Base-by-base conservation (phyloP, 2,329 filamentous ascomycete species). In the Fonsecaea nubica region DNA sequence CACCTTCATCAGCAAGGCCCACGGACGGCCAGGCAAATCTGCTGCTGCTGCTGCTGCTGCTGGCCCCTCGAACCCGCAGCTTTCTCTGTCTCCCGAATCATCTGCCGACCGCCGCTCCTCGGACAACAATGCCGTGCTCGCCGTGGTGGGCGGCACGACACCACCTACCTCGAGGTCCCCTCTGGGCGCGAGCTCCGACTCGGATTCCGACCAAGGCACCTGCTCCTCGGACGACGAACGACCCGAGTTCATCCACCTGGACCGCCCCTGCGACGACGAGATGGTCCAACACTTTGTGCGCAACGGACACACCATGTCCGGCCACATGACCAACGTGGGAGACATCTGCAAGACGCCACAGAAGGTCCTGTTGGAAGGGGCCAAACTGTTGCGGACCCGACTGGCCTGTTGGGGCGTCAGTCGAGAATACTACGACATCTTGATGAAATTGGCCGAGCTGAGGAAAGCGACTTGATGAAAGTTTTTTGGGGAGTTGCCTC, bases 201-300 rank as follows among this genome's bases (percentile, higher is more conserved):
- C 60, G 13, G 69, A 69, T 15, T 42, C 60, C 15, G 66, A 70
- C 0, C 60, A 66, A 18, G 61, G 38, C 9, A 58, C 59, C 12
- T 68, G 66, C 9, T 69, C 66, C 3, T 69, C 66, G 2, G 64
- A 70, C 25, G 69, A 70, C 21, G 69, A 69, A 18, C 63, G 63
- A 50, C 66, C 69, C 30, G 66, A 67, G 53, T 82, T 83, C 8
- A 84, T 87, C 42, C 80, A 83, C 18, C 76, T 88, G 0, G 86
- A 88, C 63, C 78, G 85, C 9, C 85, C 85, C 0, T 81, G 81
- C 2, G 84, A 87, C 67, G 86, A 87, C 72, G 85, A 87, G 70
- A 78, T 87, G 57, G 84, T 86, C 1, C 85, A 87, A 69, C 74
- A 82, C 1, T 87, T 85, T 72, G 84, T 87, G 0, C 77, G 81